Evolutionary conservation across 2,329 filamentous ascomycete species (phyloP), one percentile per base, ranked within the genome.

Genomic region (Pseudocercospora vitis): DNA sequence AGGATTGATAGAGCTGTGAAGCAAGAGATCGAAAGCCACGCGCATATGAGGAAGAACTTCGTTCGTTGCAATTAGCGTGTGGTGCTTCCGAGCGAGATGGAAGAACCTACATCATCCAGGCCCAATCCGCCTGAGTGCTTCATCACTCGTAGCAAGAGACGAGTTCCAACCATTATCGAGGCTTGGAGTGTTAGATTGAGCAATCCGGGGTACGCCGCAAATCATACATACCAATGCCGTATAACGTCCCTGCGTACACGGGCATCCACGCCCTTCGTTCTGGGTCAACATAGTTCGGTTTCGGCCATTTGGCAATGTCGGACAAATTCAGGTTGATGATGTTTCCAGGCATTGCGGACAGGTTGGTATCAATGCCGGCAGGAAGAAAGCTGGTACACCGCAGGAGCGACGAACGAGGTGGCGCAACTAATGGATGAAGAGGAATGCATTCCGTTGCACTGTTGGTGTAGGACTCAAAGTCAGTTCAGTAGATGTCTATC

Each of bases 261-360:
- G 65, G 62, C 57, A 70, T 65, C 69, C 70, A 73, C 29, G 39
- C 56, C 39, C 70, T 53, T 47, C 60, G 59, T 3, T 52, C 45
- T 1, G 70, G 68, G 48, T 71, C 50, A 31, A 53, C 57, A 55
- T 65, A 63, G 39, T 69, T 69, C 21, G 65, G 59, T 23, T 51
- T 53, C 19, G 69, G 69, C 70, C 69, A 72, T 47, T 61, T 53
- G 12, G 64, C 60, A 23, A 68, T 63, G 9, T 60, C 62, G n/a
- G 51, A 52, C 4, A 57, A 57, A 8, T 57, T 62, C 39, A 67
- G 56, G 19, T 61, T 60, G 47, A 65, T 62, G 33, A 67, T 63
- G 52, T 67, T 67, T 32, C 63, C 64, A 29, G 64, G 64, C 64
- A 65, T 67, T 23, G 52, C 18, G 18, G 19, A 19, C 19, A 19